phyloP scores from a whole-genome alignment of 2,329 filamentous ascomycete genomes.

The Exserohilum rostratum region DNA sequence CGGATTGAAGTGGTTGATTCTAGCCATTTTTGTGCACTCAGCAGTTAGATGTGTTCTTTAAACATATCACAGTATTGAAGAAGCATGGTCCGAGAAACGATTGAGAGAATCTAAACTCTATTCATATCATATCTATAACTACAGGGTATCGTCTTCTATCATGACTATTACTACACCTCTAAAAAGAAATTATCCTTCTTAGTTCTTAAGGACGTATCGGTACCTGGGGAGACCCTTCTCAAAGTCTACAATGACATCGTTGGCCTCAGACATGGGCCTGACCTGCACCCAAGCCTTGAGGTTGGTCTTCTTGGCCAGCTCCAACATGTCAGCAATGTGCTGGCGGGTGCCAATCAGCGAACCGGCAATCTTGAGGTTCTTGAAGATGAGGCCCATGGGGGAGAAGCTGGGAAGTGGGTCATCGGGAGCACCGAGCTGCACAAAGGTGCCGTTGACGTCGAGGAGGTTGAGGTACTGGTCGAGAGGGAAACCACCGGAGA shows the following conservation, averaged over 20 bases:
- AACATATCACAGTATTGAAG: too few species aligned
- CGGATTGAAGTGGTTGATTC: too few species aligned
- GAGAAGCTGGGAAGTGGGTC: conserved; percentile 58
- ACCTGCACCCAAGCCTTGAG: conserved; percentile 52
- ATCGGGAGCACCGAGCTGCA: conserved; percentile 72
- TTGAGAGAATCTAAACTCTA: neutral
- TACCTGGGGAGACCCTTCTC: conserved; percentile 51
- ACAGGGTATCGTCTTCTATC: conserved; percentile 8
- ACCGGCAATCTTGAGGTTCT: conserved; percentile 66
- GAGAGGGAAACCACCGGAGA: conserved; percentile 63
- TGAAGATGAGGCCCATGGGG: conserved; percentile 59
- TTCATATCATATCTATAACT: conserved; percentile 3
- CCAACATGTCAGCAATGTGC: conserved; percentile 62
- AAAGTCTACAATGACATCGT: conserved; percentile 48
- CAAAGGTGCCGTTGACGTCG: conserved; percentile 64
- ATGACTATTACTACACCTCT: neutral
- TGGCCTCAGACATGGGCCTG: conserved; percentile 49
- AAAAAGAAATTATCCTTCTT: too few species aligned
- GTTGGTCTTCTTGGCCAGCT: conserved; percentile 49
- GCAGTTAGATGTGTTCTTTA: too few species aligned
- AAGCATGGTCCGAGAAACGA: too few species aligned
- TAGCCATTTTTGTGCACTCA: too few species aligned
- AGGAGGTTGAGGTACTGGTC: conserved; percentile 66
- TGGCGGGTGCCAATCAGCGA: conserved; percentile 68
- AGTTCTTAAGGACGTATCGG: conserved; percentile 48